Conservation (phyloP, 257 asterid species). For the Avicennia marina region DNA sequence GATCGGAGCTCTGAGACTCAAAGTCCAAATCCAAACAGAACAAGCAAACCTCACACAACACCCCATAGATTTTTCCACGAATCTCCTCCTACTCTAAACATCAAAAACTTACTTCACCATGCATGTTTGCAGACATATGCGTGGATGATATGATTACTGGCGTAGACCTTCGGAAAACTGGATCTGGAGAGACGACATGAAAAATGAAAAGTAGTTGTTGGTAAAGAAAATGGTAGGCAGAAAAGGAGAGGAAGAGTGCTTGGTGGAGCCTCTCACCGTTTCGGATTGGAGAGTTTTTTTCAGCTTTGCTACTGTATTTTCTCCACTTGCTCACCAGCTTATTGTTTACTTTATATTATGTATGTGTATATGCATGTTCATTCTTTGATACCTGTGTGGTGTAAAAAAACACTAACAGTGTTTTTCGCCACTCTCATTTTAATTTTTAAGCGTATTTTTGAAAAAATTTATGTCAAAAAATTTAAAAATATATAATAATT, state of each 20-base stretch:
- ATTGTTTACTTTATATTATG: too few relatives aligned
- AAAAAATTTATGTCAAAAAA: too few relatives aligned
- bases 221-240: conserved; percentile 33
- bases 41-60: conserved; percentile 13
- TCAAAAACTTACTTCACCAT: conserved; percentile 15
- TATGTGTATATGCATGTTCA: too few relatives aligned
- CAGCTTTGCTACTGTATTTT: too few relatives aligned
- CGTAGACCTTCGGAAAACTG: conserved; percentile 12
- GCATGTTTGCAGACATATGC: conserved; percentile 2
- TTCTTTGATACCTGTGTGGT: too few relatives aligned
- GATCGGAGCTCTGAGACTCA: conserved; percentile 26
- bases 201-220: conserved; percentile 34
- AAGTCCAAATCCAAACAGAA: conserved; percentile 10
- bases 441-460: too few relatives aligned
- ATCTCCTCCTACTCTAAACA: conserved; percentile 3
- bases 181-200: conserved; percentile 35
- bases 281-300: conserved; percentile 8
- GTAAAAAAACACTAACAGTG: too few relatives aligned
- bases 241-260: conserved; percentile 10
- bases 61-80: conserved; percentile 9
- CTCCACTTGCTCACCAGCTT: too few relatives aligned
- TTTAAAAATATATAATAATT: too few relatives aligned
- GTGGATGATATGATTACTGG: conserved; percentile 2
- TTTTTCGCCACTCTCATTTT: too few relatives aligned
- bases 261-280: conserved; percentile 33